Conservation (phyloP, 2,329 filamentous ascomycete species). For the Berkeleyomyces rouxiae region DNA sequence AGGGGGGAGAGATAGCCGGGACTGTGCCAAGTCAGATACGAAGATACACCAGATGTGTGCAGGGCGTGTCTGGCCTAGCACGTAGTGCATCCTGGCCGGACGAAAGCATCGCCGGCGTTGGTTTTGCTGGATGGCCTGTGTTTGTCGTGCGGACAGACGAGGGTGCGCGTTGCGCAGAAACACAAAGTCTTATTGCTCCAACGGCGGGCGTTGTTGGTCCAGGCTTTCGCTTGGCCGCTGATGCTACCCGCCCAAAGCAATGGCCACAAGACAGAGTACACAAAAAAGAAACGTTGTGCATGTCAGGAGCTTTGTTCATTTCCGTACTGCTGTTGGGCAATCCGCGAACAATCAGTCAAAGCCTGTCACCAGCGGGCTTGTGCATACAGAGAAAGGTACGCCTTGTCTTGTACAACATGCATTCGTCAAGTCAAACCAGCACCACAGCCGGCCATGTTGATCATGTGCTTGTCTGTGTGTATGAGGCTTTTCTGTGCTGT, state of each 20-base stretch:
- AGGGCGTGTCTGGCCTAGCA: background rate
- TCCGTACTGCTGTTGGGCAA: background rate
- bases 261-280: background rate
- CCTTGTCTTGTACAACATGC: background rate
- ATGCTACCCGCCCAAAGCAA: background rate
- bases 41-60: background rate
- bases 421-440: background rate
- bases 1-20: background rate
- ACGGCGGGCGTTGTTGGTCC: background rate
- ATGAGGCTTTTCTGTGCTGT: background rate
- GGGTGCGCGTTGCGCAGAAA: background rate
- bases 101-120: too few species aligned
- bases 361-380: background rate
- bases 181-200: background rate
- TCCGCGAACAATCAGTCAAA: background rate
- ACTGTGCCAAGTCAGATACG: background rate
- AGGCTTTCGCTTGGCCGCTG: background rate
- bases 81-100: too few species aligned
- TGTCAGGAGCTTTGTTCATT: background rate
- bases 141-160: background rate
- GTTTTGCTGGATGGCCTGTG: background rate
- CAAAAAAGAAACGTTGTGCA: background rate
- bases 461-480: background rate
- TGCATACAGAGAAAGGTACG: background rate
- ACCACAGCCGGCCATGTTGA: background rate